Base-by-base conservation (phyloP, 257 asterid genomes). In the Echium plantagineum region DNA sequence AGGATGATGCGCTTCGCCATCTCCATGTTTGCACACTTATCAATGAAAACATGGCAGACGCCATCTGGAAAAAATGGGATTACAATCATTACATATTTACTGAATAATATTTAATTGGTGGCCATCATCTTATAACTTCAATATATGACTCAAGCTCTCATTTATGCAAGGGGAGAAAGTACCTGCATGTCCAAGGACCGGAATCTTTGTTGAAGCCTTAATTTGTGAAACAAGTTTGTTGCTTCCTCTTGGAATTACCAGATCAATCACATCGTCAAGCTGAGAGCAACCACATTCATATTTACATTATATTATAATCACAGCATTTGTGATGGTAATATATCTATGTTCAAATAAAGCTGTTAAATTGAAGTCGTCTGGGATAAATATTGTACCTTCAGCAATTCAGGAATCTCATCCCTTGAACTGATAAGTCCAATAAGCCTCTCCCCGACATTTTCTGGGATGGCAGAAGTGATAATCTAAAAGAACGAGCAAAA, bases 181-280 rank as follows among this genome's bases (percentile, higher is more conserved):
- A 84, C 96, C 96, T 48, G 96, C 82, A 76, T 87, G 96, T 21
- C 96, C 96, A 72, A 87, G 91, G 66, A 87, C 96, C 1, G 96
- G 94, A 70, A 87, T 87, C 76, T 85, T 87, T 20, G 96, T 87
- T 56, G 88, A 72, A 68, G 75, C 74, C 71, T 84, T 87, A 69
- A 87, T 87, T 81, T 87, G 83, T n/a, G 94, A 82, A 71, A 87
- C 96, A 18, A 87, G 96, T 64, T 81, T 82, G 73, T 84, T 87
- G 89, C 96, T 87, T 15, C 96, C 96, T 77, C 96, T 80, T 28
- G 96, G 96, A 66, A 87, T 87, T 75, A 87, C 96, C 62, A 87
- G 87, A 79, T 87, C 96, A 65, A 87, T 87, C 70, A 85, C 96
- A 60, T 85, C 91, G 65, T 87, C 89, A 46, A 87, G 94, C 96